Evolutionary conservation across 2,329 filamentous ascomycete species (phyloP), one percentile per base, ranked within the genome.

Genomic region (Esteya vermicola): DNA sequence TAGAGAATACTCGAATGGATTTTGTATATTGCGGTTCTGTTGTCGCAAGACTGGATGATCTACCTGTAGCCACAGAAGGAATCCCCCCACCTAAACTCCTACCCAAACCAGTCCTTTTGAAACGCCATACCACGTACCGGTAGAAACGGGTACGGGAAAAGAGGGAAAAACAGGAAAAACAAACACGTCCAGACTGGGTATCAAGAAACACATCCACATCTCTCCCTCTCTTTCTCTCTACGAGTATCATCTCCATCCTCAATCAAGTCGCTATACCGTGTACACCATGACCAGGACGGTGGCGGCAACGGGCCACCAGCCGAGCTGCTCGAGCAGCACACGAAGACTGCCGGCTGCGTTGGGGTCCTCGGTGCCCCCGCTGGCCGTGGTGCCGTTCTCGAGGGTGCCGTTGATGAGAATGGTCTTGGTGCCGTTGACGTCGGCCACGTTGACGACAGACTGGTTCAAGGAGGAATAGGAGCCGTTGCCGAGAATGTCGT

Each of bases 371-470:
- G 54, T 59, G 21, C 63, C 67, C 12, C 63, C 64, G 4, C 62
- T 44, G 1, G 68, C 64, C 0, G 73, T 78, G 1, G 78, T 81
- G 36, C 73, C 75, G 48, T 81, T 80, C 23, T 77, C 72, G 4
- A 89, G 61, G 0, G 79, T 82, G n/a, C 84, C 84, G 54, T 86
- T 85, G 54, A 89, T 61, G 23, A 83, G 63, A 28, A 91, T 68
- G 1, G 72, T 78, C 45, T 59, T 59, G 2, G 68, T 79, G 37
- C 75, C 75, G 41, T 83, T 78, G 45, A 80, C 67, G 39, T 66
- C 59, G 3, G 68, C 72, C 1, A 88, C 69, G 12, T 64, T 68
- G 42, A 84, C 68, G 2, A 85, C 48, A 1, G 64, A 66, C 50
- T 73, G 66, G 60, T 85, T 78, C 39, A 82, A 61, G 3, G 54